Conservation (phyloP, 2,329 filamentous ascomycete species). For the Epichloe amarillans region DNA sequence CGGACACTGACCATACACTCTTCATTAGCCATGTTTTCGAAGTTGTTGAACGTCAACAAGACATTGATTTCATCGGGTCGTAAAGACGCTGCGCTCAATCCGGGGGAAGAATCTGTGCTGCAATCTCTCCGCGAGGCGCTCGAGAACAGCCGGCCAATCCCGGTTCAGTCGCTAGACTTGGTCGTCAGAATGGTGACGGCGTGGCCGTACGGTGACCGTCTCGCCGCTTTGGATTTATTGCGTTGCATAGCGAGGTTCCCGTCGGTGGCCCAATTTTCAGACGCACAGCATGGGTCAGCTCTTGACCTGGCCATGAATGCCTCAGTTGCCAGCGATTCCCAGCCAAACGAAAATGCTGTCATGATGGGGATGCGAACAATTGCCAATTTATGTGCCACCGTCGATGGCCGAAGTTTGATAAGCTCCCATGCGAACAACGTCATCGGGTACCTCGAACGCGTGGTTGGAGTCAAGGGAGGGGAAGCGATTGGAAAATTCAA, state of each 20-base stretch:
- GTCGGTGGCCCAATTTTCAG: conserved; percentile 46
- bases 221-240: conserved; percentile 76
- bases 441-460: conserved; percentile 48
- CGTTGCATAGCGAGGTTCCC: conserved; percentile 66
- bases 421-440: conserved; percentile 45
- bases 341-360: conserved; percentile 61
- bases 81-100: conserved; percentile 62
- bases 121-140: conserved; percentile 48
- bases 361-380: conserved; percentile 79
- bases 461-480: conserved; percentile 37
- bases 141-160: conserved; percentile 39
- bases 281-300: conserved; percentile 41
- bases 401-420: conserved; percentile 54
- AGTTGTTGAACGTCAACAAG: conserved; percentile 62
- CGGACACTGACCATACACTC: conserved; percentile 10
- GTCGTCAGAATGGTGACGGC: conserved; percentile 58
- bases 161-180: conserved; percentile 42
- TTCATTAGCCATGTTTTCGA: conserved; percentile 53
- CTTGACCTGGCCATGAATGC: conserved; percentile 38
- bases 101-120: conserved; percentile 53
- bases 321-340: conserved; percentile 33
- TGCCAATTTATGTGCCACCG: conserved; percentile 69
- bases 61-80: conserved; percentile 56
- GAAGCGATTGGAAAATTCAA: conserved; percentile 44
- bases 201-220: conserved; percentile 70